Base-by-base conservation (phyloP, 2,329 filamentous ascomycete species). In the Epichloe amarillans region DNA sequence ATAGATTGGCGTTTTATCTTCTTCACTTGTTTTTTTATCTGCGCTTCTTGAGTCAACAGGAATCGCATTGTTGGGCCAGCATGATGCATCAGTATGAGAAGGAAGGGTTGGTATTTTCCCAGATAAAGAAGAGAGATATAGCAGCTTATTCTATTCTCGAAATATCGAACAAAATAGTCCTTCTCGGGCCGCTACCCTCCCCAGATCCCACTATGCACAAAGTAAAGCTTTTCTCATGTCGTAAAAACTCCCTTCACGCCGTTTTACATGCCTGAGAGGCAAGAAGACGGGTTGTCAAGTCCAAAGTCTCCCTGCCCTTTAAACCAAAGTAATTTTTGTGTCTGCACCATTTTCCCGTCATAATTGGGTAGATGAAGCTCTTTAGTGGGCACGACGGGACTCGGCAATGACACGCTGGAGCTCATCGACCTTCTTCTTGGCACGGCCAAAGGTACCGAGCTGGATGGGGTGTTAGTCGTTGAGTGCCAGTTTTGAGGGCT, bases 341-440 rank as follows among this genome's bases (percentile, higher is more conserved):
- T 21, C 39, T 39, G 10, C 15, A 39, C 11, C 23, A 35, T 47
- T 4, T 41, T 19, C 47, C n/a, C 19, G 2, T 19, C 15, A 19
- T 10, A n/a, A 1, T 6, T 11, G n/a, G 1, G 15, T 11, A 30
- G 26, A 30, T 30, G 7, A 10, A 33, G 39, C 47, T 56, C 4
- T 69, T 80, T 80, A 81, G 73, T 81, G 77, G 62, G 72, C 68
- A 64, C 77, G 73, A 75, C 91, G 90, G 70, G 90, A 84, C 80
- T 97, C 93, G 67, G 91, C 88, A 71, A 98, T 98, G 74, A 98
- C 87, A 68, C 88, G 83, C 77, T 89, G 88, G 77, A 98, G 88
- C 79, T 97, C 91, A 72, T 98, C 93, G 64, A 98, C 93, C 91
- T 98, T 98, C 72, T 82, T 84, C 91, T 98, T 98, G 69, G 91